These are phyloP conservation scores for Astrothelium subdiscretum DNA, from an alignment of 495 filamentous ascomycete genomes.

Conservation along the genomic window DNA sequence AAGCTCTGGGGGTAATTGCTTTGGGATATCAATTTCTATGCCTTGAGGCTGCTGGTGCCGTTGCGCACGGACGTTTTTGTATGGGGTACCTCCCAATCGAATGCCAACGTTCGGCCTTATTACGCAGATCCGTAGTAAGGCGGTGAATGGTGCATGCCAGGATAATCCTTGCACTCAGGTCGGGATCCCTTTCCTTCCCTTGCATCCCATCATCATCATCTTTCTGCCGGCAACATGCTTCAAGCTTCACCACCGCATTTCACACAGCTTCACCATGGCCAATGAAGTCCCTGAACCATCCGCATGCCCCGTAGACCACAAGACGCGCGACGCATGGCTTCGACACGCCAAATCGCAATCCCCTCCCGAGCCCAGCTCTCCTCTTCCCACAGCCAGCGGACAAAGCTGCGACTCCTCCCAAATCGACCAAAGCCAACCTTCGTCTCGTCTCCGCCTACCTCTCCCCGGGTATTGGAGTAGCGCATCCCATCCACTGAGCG, in stretches of 20 bases:
- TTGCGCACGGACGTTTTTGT: too few relatives aligned
- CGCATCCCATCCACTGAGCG: constrained; percentile 29
- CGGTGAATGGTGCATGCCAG: too few relatives aligned
- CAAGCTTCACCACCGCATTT: neutral
- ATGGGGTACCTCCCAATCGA: too few relatives aligned
- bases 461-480: constrained; percentile 19
- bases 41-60: too few relatives aligned
- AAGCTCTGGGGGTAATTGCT: too few relatives aligned
- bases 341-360: constrained; percentile 30
- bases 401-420: constrained; percentile 23
- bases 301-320: constrained; percentile 77
- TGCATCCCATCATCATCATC: constrained; percentile 5
- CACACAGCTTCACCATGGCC: constrained; percentile 15
- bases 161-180: neutral
- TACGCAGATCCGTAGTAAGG: too few relatives aligned
- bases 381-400: constrained; percentile 3
- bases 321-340: constrained; percentile 75
- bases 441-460: constrained; percentile 15
- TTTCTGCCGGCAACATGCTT: neutral
- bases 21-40: too few relatives aligned
- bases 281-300: constrained; percentile 20
- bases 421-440: constrained; percentile 12
- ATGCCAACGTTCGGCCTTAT: too few relatives aligned
- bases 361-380: constrained; percentile 6
- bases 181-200: too few relatives aligned